Base-by-base conservation (phyloP, 768 basidiomycete species). In the Trametes coccinea region DNA sequence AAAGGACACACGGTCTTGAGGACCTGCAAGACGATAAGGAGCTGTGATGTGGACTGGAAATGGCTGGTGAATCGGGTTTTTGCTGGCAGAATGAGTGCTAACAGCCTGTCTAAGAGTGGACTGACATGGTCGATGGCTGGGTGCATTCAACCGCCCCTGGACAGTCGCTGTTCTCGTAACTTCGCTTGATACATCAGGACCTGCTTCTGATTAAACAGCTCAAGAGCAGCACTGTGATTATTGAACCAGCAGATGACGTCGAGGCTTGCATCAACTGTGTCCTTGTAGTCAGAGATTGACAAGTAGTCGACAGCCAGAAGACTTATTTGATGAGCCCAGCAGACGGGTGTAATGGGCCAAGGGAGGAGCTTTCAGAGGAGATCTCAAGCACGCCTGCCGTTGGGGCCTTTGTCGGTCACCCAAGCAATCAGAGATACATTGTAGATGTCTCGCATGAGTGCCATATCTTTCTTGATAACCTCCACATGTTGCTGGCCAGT, bases 231-330 rank as follows among this genome's bases (percentile, higher is more conserved):
- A 4, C 59, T 46, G 47, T 74, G 73, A 57, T 70, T 72, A 49
- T 72, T 73, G 50, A 73, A 73, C 67, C 68, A 75, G 34, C 68
- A 67, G 47, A 73, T 59, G 8, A 71, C 55, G 6, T 69, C 66
- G 9, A 68, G 41, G 0, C 63, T 65, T 1, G 33, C 41, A 5
- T 61, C 47, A 9, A 60, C 9, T 2, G 51, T 53, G 1, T 27
- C 5, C 1, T 3, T 1, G 14, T 39, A 31, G 0, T 7, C 10
- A 5, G 16, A 8, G 57, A 58, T 31, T 14, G 60, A 2, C 9
- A 11, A 11, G 58, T 63, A 65, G 52, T 74, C 69, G 8, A 71
- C 71, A 37, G 69, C 67, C 13, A 74, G 63, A 1, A 75, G 65
- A 55, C 68, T 69, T 10, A 62, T 60, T 60, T 74, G 73, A 37